phyloP scores from a whole-genome alignment of 768 basidiomycete species.

The Cyclocybe aegerita region DNA sequence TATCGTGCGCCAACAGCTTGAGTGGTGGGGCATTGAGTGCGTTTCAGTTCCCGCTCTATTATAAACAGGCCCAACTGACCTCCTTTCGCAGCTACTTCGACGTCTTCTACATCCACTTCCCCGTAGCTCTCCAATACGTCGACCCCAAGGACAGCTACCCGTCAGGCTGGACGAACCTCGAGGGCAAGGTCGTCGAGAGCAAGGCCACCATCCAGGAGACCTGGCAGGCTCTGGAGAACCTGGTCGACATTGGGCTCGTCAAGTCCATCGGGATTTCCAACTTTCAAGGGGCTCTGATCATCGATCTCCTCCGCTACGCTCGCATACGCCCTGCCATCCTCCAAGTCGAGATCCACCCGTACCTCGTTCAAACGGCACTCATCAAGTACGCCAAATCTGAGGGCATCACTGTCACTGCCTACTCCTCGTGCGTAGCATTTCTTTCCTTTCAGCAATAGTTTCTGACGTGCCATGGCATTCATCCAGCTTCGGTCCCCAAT shows the following conservation, averaged over 20 bases:
- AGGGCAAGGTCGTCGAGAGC: slow-evolving; percentile 66
- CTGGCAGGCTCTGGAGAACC: slow-evolving; percentile 40
- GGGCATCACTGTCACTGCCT: slow-evolving; percentile 50
- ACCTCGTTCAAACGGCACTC: too few species aligned
- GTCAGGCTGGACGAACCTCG: slow-evolving; percentile 78
- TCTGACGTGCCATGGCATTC: background rate
- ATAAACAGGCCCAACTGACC: slow-evolving; percentile 15
- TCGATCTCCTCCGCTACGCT: too few species aligned
- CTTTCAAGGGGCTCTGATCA: too few species aligned
- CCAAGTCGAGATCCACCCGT: too few species aligned
- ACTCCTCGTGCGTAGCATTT: slow-evolving; percentile 43
- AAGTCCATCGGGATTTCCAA: too few species aligned
- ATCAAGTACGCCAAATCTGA: too few species aligned
- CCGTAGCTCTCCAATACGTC: slow-evolving; percentile 78
- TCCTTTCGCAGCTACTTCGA: slow-evolving; percentile 59
- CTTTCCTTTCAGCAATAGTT: background rate
- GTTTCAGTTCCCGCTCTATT: slow-evolving; percentile 4
- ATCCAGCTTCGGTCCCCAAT: slow-evolving; percentile 1
- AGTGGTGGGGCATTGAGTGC: slow-evolving; percentile 75
- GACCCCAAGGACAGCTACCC: slow-evolving; percentile 77
- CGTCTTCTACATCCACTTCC: slow-evolving; percentile 81
- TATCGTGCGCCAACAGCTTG: slow-evolving; percentile 44
- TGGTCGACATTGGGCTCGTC: too few species aligned
- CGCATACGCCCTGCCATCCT: too few species aligned
- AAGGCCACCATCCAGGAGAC: slow-evolving; percentile 59